Evolutionary conservation across 345 rosid species (phyloP).

Genomic region (sweet orange (Citrus sinensis)): DVS_A1.0 CM039163.1:39980001-39980500

Average conservation of each 20-base stretch:
- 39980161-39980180: constrained; percentile 51
- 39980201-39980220: constrained; percentile 47
- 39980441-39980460: neutral
- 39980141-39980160: constrained; percentile 63
- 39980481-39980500: neutral
- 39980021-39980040: no score
- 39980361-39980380: neutral
- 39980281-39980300: constrained; percentile 42
- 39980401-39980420: no score
- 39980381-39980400: neutral
- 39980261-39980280: constrained; percentile 52
- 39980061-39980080: neutral
- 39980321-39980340: constrained; percentile 49
- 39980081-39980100: constrained; percentile 59
- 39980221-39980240: constrained; percentile 33
- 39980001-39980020: no score
- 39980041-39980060: neutral
- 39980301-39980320: constrained; percentile 29
- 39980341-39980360: constrained; percentile 30
- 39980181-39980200: constrained; percentile 32
- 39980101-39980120: constrained; percentile 40
- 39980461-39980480: neutral
- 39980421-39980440: neutral
- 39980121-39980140: constrained; percentile 52
- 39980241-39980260: constrained; percentile 44